Conservation (phyloP, 768 basidiomycete genomes). For the Panus rudis region DNA sequence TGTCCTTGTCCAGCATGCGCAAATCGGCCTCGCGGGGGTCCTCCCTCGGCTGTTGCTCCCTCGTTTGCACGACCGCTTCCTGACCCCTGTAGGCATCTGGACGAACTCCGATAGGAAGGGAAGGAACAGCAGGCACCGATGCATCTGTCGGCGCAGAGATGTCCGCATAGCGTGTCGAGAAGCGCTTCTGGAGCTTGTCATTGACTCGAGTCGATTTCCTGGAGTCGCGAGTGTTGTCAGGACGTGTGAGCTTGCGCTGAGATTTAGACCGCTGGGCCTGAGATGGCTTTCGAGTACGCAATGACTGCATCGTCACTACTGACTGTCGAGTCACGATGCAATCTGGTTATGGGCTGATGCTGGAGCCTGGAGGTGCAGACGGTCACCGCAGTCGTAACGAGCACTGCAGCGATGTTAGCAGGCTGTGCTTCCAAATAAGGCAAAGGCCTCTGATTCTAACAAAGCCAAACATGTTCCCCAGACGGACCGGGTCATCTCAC, state of each 20-base stretch:
- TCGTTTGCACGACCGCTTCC: too few species aligned
- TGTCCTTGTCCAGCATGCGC: constrained; percentile 61
- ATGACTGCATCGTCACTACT: constrained; percentile 29
- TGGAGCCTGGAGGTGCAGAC: too few species aligned
- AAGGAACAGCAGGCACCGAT: constrained; percentile 50
- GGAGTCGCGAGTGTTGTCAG: constrained; percentile 13
- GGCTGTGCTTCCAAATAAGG: too few species aligned
- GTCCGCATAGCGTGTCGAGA: constrained; percentile 91
- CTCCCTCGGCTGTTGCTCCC: constrained; percentile 35
- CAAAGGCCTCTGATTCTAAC: too few species aligned
- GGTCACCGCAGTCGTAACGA: too few species aligned
- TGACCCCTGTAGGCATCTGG: too few species aligned
- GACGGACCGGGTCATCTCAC: too few species aligned
- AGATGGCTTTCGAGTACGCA: constrained; percentile 24
- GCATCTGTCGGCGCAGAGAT: constrained; percentile 65
- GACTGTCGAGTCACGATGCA: too few species aligned
- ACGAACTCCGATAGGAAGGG: constrained; percentile 40
- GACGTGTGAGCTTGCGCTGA: constrained; percentile 12
- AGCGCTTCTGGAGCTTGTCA: constrained; percentile 94
- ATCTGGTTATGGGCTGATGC: too few species aligned
- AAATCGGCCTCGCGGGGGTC: constrained; percentile 58
- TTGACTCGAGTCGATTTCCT: constrained; percentile 46
- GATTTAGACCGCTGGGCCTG: constrained; percentile 14
- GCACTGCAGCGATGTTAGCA: too few species aligned
- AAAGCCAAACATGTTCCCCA: too few species aligned